Evolutionary conservation across 2,329 filamentous ascomycete species (phyloP), one percentile per base, ranked within the genome.

Genomic region (Claviceps sp.): DNA sequence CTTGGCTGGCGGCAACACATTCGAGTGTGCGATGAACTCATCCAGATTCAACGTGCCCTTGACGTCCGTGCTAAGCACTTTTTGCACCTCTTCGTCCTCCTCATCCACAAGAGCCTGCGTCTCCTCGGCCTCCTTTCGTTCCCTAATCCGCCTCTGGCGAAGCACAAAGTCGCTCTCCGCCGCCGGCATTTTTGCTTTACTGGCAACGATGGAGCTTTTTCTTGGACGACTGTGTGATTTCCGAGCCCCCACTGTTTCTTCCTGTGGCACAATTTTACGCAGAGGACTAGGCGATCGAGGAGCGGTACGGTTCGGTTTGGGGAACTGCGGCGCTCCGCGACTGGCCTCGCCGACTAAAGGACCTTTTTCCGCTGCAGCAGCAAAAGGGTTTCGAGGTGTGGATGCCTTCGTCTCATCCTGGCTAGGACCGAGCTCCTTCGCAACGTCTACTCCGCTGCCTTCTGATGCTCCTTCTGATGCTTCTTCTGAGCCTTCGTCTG

Each of bases 201-300:
- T 67, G 17, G 65, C 67, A 20, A 65, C 63, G 46, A 71, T 71
- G 2, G 71, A 71, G 40, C 64, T 59, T 17, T 66, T 67, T 17
- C 66, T 67, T 37, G 67, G 57, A 36, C 66, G 64, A 17, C 66
- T 64, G 55, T 63, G 65, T 9, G 67, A 62, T 50, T 66, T 67
- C 51, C 65, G 70, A 16, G 68, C 59, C 4, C 68, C 69, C 37
- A 80, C 64, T 22, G 80, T 65, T 50, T 80, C 59, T 58, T 74
- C 71, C 53, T 69, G 65, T 36, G 80, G 78, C 34, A 80, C 66
- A 42, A 78, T 74, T 50, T 74, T 71, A 37, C 84, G 79, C 26
- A 86, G 68, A 1, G 86, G 85, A 56, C 85, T 89, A 1, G 86
- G 85, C 9, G 85, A 88, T 38, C 84, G 79, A 46, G 85, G 83